A percentile compares a stretch with the other conserved stretches of the same genome.
Conservation (phyloP, 139 green algal species). For the Micromonas commoda region DNA sequence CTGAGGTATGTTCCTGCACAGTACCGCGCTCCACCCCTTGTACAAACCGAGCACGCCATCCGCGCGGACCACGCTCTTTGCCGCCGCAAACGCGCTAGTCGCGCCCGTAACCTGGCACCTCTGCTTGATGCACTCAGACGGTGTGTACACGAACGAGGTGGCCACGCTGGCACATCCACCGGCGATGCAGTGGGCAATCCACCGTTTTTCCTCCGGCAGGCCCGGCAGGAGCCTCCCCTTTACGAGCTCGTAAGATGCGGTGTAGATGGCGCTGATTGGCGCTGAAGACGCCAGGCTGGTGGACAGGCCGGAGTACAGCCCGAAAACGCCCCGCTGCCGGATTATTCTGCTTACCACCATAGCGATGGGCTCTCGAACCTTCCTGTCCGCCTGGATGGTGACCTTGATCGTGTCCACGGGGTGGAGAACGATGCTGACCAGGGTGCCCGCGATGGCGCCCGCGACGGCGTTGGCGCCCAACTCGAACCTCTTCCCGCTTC, state of each 20-base stretch:
- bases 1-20: conserved; percentile 15
- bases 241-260: conserved; percentile 46
- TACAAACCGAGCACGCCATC: conserved; percentile 41
- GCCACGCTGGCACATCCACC: conserved; percentile 43
- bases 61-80: conserved; percentile 23
- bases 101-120: conserved; percentile 41
- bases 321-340: conserved; percentile 17
- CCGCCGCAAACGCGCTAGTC: background rate
- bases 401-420: conserved; percentile 53
- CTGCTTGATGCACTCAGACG: conserved; percentile 48
- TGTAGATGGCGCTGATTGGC: conserved; percentile 56
- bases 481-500: background rate
- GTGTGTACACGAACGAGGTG: conserved; percentile 51
- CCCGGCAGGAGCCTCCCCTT: conserved; percentile 38
- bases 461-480: conserved; percentile 29
- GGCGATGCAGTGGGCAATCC: conserved; percentile 45
- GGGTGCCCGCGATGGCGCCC: conserved; percentile 34
- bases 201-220: conserved; percentile 25
- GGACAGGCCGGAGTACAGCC: conserved; percentile 42
- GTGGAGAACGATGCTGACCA: conserved; percentile 44
- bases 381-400: conserved; percentile 35
- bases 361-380: background rate
- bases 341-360: background rate
- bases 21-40: conserved; percentile 42
- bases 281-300: conserved; percentile 38